Evolutionary conservation across 257 asterid genomes (phyloP).

Genomic region (Nicotiana sylvestris): DNA sequence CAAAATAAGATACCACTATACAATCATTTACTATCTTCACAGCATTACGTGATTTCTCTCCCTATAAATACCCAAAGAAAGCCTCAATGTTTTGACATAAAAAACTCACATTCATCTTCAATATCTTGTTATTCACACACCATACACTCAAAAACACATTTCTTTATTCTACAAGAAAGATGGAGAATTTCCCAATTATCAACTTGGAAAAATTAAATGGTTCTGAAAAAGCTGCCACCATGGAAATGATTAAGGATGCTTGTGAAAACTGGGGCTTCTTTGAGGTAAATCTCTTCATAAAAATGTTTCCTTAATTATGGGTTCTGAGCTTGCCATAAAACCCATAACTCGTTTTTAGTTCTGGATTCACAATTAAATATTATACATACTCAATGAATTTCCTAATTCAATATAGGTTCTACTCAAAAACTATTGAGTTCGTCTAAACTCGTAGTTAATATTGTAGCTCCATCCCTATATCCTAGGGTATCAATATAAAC

Average conservation of each 20-base stretch:
- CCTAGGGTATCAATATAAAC: no score
- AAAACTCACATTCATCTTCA: neutral
- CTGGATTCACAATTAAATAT: no score
- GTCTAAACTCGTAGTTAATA: no score
- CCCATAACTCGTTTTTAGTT: no score
- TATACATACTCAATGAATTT: no score
- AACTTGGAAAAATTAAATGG: constrained; percentile 18
- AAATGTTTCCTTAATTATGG: no score
- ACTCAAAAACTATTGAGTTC: no score
- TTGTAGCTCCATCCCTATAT: no score
- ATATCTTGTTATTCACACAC: neutral
- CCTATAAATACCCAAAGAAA: constrained; percentile 10
- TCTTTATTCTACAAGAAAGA: neutral
- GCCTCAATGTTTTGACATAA: neutral
- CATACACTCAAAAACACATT: neutral
- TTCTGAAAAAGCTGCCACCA: constrained; percentile 10
- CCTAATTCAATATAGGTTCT: no score
- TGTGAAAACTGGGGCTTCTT: constrained; percentile 30
- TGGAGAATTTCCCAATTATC: constrained; percentile 24
- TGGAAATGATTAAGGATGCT: constrained; percentile 19
- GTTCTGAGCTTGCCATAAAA: no score
- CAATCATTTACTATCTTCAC: neutral
- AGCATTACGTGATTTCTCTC: neutral
- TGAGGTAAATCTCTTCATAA: neutral
- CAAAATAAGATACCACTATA: neutral